These are phyloP conservation scores for Phytophthora foliorum DNA, from an alignment of 352 stramenopile species.

Conservation along the genomic window DNA sequence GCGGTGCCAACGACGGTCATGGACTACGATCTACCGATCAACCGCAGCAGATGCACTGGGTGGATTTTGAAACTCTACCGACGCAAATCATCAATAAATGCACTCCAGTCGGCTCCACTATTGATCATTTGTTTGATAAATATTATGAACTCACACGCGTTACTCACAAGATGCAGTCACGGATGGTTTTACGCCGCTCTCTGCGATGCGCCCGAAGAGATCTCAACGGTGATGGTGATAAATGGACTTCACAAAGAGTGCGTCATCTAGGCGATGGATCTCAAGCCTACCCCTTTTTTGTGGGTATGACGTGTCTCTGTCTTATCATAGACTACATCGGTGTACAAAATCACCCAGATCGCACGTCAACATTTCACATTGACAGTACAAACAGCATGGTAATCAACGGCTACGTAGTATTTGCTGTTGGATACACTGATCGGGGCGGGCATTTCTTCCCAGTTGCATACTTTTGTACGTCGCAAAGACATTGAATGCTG, in stretches of 20 bases:
- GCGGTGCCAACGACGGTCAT: not conserved
- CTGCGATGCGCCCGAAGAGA: not conserved
- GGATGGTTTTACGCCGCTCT: not conserved
- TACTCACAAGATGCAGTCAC: not conserved
- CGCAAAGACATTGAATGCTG: slow-evolving; percentile 2
- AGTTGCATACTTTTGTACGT: slow-evolving; percentile 2
- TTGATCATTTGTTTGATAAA: slow-evolving; percentile 6
- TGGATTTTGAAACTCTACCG: not conserved
- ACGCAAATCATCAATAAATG: slow-evolving; percentile 1
- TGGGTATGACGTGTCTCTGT: not conserved
- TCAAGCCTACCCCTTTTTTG: not conserved
- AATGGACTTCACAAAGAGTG: not conserved
- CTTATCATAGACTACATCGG: not conserved
- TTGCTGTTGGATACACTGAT: slow-evolving; percentile 4
- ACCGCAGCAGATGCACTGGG: not conserved
- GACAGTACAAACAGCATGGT: not conserved
- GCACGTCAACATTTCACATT: not conserved
- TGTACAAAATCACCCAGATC: not conserved
- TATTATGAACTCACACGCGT: not conserved
- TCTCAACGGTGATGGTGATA: not conserved
- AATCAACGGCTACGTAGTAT: not conserved
- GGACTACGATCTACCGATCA: not conserved
- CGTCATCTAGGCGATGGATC: not conserved
- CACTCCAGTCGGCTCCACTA: not conserved
- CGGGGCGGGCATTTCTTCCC: not conserved